Evolutionary conservation across 441 rosid species (phyloP), one percentile per base, ranked within the genome.

Genomic region (Adansonia madagascariensis): DNA sequence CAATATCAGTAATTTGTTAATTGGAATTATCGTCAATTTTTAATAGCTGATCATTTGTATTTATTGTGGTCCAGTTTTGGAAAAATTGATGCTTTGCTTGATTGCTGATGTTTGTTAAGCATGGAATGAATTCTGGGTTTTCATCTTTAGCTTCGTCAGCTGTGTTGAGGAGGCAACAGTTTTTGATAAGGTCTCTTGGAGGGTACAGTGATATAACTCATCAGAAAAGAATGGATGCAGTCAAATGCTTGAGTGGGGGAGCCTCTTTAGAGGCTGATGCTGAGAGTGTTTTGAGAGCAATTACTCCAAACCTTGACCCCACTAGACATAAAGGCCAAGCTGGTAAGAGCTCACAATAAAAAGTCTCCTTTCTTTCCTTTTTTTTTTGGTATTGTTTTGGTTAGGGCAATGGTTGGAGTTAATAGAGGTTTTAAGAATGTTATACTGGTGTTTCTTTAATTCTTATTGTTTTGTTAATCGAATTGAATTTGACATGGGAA

Each of bases 241-340:
- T 83, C 77, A 82, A 80, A 60, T 78, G 84, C 64, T 64, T 73
- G 77, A 63, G 85, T 59, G 82, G 78, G 35, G 56, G 22, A n/a
- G 47, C 41, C 14, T 11, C 78, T 79, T 73, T 83, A 1, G 98
- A 93, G 80, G 95, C 90, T 71, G 96, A 95, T 77, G 85, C 95
- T 35, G 93, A 86, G 74, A 82, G 64, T 61, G 77, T 93, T 66
- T 77, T 93, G 80, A 86, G 95, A 82, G 82, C 81, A 31, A 87
- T 93, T 41, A 89, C 89, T 50, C 97, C 98, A 8, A 47, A 74
- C 55, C 91, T 95, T 18, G 91, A 88, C 75, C 91, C 80, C 1
- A 78, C 71, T 75, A 88, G 83, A 77, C 87, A 93, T 78, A 95
- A 95, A 86, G 98, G 99, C 89, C 99, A 95, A 82, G 98, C 99